Evolutionary conservation across 2,329 filamentous ascomycete species (phyloP), one percentile per base, ranked within the genome.

Genomic region (Botrytis medusae): DNA sequence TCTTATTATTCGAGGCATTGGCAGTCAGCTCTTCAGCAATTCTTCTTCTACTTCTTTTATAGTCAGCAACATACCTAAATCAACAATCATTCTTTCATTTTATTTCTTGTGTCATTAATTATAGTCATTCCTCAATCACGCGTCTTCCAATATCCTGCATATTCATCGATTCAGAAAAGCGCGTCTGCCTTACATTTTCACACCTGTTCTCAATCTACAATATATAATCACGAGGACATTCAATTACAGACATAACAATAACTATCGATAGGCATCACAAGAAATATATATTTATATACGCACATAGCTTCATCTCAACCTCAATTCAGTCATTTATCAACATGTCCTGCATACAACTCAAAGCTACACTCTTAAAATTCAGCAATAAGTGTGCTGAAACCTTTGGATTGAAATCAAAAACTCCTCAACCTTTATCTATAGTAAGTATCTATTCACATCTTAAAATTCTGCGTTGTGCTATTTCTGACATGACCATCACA

Each of bases 401-500:
- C 2, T 34, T 77, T 2, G 69, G 75, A 57, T 25, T 76, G 2
- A 78, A 74, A 72, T 29, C 68, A 54, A 78, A 77, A 69, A 37
- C 71, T 18, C 71, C 61, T 2, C 75, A 75, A 62, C 51, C 71
- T 46, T 63, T 77, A 29, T 72, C 75, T 12, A 78, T 78, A 46
- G 77, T 77, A 65, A 29, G 70, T 54, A 20, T 44, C 46, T 34
- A 18, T 14, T 22, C 22, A n/a, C n/a, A 10, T 42, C 5, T 1
- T 29, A 14, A 10, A 54, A 4, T 16, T 34, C 25, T 7, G 29
- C 10, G 20, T 5, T 62, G 14, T n/a, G 40, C 42, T 29, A 48
- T 65, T n/a, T 73, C 81, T 81, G 76, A 81, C 75, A 64, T 18
- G 25, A 37, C 61, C n/a, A 22, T n/a, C 20, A 64, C 74, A 90